Conservation (phyloP, 2,329 filamentous ascomycete species). For the Fusarium sp. region DNA sequence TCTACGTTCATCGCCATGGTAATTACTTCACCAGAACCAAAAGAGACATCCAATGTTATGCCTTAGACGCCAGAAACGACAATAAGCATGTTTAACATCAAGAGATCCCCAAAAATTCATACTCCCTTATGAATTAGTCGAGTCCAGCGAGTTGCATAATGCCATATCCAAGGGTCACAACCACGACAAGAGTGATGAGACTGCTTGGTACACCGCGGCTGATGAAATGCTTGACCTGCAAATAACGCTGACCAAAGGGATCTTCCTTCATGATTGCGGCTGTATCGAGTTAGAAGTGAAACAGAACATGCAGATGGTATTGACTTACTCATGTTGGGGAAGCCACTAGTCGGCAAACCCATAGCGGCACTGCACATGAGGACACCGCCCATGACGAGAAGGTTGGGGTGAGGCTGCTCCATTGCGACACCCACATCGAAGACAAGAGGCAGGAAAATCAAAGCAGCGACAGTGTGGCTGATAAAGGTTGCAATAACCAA, state of each 20-base stretch:
- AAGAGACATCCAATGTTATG: conserved; percentile 13
- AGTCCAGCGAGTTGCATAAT: conserved; percentile 84
- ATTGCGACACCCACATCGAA: conserved; percentile 86
- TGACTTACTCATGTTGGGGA: conserved; percentile 98
- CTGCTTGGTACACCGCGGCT: conserved; percentile 92
- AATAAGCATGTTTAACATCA: background rate
- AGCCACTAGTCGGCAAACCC: conserved; percentile 94
- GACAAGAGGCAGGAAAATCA: conserved; percentile 94
- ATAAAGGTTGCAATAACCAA: conserved; percentile 97
- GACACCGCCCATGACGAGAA: conserved; percentile 94
- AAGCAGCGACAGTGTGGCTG: conserved; percentile 93
- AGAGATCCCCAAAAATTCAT: background rate
- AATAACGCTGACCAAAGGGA: conserved; percentile 89
- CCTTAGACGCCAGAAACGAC: conserved; percentile 4
- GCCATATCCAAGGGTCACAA: conserved; percentile 90
- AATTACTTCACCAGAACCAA: background rate
- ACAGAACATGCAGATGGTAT: background rate
- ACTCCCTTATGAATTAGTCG: conserved; percentile 50
- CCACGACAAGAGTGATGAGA: conserved; percentile 82
- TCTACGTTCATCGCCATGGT: conserved; percentile 27
- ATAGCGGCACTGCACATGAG: conserved; percentile 98
- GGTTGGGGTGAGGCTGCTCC: conserved; percentile 90
- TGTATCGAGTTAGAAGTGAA: conserved; percentile 55
- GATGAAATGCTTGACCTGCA: conserved; percentile 94
- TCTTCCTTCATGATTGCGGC: conserved; percentile 99